Evolutionary conservation across 192 early-diverging fungal genomes (phyloP).

Genomic region (Coemansia sp.): DNA sequence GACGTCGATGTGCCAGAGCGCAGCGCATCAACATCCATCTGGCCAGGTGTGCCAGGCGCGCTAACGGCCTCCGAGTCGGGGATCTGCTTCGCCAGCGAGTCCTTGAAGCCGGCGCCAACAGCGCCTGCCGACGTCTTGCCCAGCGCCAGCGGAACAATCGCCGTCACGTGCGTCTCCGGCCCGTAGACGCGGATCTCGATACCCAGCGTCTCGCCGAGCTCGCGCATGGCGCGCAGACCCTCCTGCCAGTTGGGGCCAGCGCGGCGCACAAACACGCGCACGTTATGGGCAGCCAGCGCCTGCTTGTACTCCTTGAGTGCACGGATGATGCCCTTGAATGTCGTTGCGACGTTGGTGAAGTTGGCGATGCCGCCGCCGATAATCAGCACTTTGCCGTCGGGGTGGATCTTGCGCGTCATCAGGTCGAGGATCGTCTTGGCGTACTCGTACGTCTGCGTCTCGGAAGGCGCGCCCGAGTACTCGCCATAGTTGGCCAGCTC

Average conservation of each 20-base stretch:
- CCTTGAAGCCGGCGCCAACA: constrained; percentile 62
- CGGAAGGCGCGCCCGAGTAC: constrained; percentile 99
- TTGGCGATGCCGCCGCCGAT: constrained; percentile 99
- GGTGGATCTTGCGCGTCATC: constrained; percentile 87
- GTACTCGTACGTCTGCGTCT: constrained; percentile 99
- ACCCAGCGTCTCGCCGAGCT: constrained; percentile 88
- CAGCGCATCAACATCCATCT: constrained; percentile 46
- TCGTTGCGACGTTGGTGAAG: constrained; percentile 98
- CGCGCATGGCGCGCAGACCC: constrained; percentile 92
- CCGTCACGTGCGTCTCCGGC: constrained; percentile 98
- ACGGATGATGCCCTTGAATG: constrained; percentile 98
- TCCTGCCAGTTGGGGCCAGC: constrained; percentile 99
- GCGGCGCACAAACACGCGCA: constrained; percentile 94
- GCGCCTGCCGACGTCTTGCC: constrained; percentile 53
- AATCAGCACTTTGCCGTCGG: constrained; percentile 94
- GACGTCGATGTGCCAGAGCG: constrained; percentile 18
- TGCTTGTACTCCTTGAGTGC: constrained; percentile 92
- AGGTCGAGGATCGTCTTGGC: constrained; percentile 97
- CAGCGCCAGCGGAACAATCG: constrained; percentile 94
- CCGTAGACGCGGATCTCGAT: constrained; percentile 95
- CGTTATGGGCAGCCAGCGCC: constrained; percentile 79
- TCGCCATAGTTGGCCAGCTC: constrained; percentile 99
- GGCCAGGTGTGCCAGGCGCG: constrained; percentile 42
- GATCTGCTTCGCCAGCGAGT: constrained; percentile 58
- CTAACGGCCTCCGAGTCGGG: constrained; percentile 50